Evolutionary conservation across 1,284 basidiomycete species (phyloP), one percentile per base, ranked within the genome.

Genomic region (Heterobasidion occidentale): DNA sequence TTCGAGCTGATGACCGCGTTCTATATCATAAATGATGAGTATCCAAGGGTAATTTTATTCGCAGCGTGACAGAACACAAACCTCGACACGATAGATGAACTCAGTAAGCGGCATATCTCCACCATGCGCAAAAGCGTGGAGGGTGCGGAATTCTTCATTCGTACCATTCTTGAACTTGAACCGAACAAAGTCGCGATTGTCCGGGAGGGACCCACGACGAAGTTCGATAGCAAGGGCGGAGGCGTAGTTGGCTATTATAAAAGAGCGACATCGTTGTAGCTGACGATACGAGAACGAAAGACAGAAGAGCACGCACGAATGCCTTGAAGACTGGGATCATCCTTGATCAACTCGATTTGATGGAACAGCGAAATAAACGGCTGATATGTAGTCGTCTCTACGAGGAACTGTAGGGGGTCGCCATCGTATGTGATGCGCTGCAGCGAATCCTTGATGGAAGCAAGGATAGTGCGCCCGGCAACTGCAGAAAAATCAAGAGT

Each of bases 141-240:
- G 70, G 58, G 81, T 79, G 64, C 79, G 67, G 74, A 82, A 84
- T 63, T 74, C 69, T 58, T 75, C 68, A 58, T 75, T 64, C 36
- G 90, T 87, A 46, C 91, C 91, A 70, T 94, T 94, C 74, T 84
- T 86, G 83, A 93, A 92, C 70, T 82, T 86, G 77, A 93, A 77
- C 64, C 87, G 84, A 66, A 94, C 72, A 73, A 88, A 88, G 72
- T 88, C 84, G 61, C 86, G 83, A 61, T 80, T 74, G 64, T 89
- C 87, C n/a, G 86, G 85, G 51, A 85, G 79, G 59, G 80, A 76
- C 62, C 83, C 80, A 59, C 84, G 82, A 66, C 83, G 82, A 57
- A 94, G 76, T 73, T 94, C 92, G 61, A 93, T 86, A 48, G 84
- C 84, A 51, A 91, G 70, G 19, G 88, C 86, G 51, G 88, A 87